Evolutionary conservation across 1,284 basidiomycete species (phyloP), one percentile per base, ranked within the genome.

Genomic region (Cutaneotrichosporon cavernicola): DNA sequence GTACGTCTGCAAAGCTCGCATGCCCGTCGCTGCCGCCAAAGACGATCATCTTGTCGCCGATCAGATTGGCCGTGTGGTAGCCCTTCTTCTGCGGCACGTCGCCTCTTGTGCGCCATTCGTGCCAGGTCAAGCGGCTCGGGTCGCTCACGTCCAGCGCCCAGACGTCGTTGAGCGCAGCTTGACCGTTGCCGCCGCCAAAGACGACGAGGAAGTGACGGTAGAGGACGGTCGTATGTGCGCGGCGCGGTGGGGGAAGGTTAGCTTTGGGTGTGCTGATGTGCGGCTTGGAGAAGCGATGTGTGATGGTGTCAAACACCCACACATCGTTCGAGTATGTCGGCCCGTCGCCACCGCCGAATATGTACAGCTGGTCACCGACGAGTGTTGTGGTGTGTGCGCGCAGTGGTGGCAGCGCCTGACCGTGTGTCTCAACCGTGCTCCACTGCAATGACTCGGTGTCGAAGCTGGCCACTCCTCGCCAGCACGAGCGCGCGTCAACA

Each of bases 391-490:
- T 91, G 75, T 97, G 93, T 1, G 92, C 93, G 22, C 93, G 87
- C 53, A 90, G 89, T 0, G 91, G 90, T 1, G 90, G 89, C 0
- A 92, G 90, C 5, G 86, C 73, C 4, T 90, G 88, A 18, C 92
- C 92, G 2, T 84, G 74, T 36, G 87, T 88, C 31, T 89, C 87
- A 0, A 90, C 87, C 64, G 87, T 86, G 0, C 87, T 86, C 93
- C 93, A 97, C 76, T 91, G 88, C 86, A 94, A 90, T 40, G 91
- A 92, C 80, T 95, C 92, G 3, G 87, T 90, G 77, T 96, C 91
- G 73, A 95, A 92, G 70, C 88, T 90, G 73, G 90, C 91, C 1
- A 94, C 84, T 60, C 92, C 90, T 67, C 85, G 85, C 81, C 86
- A 89, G 67, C 87, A 89, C 30, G 66, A 71, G 71, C 85, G 87